A percentile compares a stretch with the other conserved stretches of the same genome.
Evolutionary conservation across 1,284 basidiomycete genomes (phyloP).

Genomic region (Irpex lacteus): DNA sequence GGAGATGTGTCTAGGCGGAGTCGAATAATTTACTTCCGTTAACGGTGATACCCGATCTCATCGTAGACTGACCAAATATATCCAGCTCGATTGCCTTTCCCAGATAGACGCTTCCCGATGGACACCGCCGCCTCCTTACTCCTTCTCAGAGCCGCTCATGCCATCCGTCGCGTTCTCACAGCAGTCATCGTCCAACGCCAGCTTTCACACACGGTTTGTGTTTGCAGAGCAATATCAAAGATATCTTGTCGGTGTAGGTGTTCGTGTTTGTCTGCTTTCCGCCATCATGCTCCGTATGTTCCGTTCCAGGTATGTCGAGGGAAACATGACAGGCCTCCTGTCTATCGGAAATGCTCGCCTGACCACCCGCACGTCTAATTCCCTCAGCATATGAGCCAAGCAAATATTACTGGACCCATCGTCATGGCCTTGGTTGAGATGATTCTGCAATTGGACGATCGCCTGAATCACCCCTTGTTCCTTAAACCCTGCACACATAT

Average conservation of each 20-base stretch:
- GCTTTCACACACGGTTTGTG: too few species aligned
- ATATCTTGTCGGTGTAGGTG: too few species aligned
- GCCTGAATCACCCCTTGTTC: not conserved
- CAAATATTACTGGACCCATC: not conserved
- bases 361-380: not conserved
- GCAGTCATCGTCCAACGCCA: not conserved
- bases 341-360: not conserved
- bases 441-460: not conserved
- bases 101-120: not conserved
- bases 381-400: not conserved
- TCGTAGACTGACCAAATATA: not conserved
- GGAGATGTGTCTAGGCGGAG: not conserved
- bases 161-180: not conserved
- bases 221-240: too few species aligned
- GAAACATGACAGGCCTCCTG: too few species aligned
- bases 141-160: not conserved
- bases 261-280: too few species aligned
- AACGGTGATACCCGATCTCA: not conserved
- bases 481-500: not conserved
- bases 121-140: not conserved
- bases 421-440: not conserved
- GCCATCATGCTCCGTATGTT: too few species aligned
- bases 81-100: conserved; percentile 1
- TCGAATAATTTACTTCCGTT: not conserved
- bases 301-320: too few species aligned